These are phyloP conservation scores for Nitzschia sp. DNA, from an alignment of 108 stramenopile species.

Conservation along the genomic window DNA sequence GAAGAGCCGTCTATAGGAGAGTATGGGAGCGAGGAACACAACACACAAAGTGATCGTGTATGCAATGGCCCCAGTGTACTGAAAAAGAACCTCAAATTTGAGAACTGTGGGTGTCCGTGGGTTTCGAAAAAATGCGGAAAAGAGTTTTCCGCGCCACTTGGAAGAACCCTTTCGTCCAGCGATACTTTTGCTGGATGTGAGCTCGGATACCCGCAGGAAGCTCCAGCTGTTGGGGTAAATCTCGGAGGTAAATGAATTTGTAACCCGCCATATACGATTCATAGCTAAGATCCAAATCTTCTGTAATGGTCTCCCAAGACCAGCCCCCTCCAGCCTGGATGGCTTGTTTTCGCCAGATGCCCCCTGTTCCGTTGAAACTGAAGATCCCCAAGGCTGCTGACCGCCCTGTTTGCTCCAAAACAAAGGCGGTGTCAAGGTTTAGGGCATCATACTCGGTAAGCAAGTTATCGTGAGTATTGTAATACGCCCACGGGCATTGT, in stretches of 20 bases:
- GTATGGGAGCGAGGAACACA: neutral
- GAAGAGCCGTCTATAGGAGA: neutral
- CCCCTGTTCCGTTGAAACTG: conserved; percentile 36
- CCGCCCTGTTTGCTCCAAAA: conserved; percentile 18
- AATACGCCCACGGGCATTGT: conserved; percentile 29
- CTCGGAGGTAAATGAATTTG: conserved; percentile 24
- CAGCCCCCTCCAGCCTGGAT: conserved; percentile 26
- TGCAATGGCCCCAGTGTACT: neutral
- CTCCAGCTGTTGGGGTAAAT: conserved; percentile 27
- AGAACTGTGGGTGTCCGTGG: neutral
- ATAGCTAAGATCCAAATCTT: conserved; percentile 27
- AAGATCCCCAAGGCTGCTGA: neutral
- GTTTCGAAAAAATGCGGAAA: neutral
- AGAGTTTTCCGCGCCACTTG: conserved; percentile 13
- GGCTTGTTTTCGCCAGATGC: conserved; percentile 23
- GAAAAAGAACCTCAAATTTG: neutral
- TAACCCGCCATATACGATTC: conserved; percentile 22
- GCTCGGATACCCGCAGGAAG: conserved; percentile 10
- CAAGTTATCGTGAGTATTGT: conserved; percentile 31
- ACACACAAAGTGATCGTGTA: neutral
- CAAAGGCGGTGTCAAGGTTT: conserved; percentile 10
- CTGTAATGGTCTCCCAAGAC: conserved; percentile 31
- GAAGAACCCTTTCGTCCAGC: conserved; percentile 34
- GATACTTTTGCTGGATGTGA: conserved; percentile 29
- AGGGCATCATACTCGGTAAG: conserved; percentile 30